phyloP scores from a whole-genome alignment of 2,329 filamentous ascomycete species.

The Escovopsis sp. region DNA sequence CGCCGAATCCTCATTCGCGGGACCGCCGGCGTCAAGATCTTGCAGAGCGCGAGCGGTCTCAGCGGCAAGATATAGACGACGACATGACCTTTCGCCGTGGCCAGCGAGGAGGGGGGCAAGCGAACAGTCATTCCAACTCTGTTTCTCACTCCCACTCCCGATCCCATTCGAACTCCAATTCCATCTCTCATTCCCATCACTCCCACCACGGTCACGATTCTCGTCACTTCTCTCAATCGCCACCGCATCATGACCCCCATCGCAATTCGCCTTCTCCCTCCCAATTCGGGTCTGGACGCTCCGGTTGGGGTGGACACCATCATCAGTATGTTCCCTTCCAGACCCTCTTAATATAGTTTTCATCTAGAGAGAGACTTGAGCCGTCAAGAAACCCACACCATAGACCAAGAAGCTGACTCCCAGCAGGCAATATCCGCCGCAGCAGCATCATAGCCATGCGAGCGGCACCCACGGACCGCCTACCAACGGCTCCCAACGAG shows the following conservation, averaged over 20 bases:
- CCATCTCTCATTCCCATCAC: constrained; percentile 22
- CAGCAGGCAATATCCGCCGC: constrained; percentile 44
- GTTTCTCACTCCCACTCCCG: too few species aligned
- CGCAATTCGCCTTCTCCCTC: constrained; percentile 30
- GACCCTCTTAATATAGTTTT: neutral
- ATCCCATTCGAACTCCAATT: too few species aligned
- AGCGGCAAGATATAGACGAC: too few species aligned
- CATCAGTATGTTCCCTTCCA: constrained; percentile 22
- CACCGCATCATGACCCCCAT: constrained; percentile 27
- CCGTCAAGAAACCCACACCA: too few species aligned
- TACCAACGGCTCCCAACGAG: constrained; percentile 27
- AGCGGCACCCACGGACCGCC: constrained; percentile 31
- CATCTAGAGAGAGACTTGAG: constrained; percentile 5
- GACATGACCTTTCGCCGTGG: too few species aligned
- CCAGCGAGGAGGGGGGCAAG: too few species aligned
- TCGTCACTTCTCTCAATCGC: constrained; percentile 24
- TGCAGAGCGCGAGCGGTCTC: too few species aligned
- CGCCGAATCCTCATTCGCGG: too few species aligned
- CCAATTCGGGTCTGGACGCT: constrained; percentile 23
- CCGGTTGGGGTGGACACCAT: constrained; percentile 23
- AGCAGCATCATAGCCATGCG: constrained; percentile 42
- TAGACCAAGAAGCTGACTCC: too few species aligned
- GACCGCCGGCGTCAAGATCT: too few species aligned
- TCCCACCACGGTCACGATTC: constrained; percentile 22
- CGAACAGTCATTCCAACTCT: too few species aligned